phyloP scores from a whole-genome alignment of 495 filamentous ascomycete species.

The Polyplosphaeria fusca region DNA sequence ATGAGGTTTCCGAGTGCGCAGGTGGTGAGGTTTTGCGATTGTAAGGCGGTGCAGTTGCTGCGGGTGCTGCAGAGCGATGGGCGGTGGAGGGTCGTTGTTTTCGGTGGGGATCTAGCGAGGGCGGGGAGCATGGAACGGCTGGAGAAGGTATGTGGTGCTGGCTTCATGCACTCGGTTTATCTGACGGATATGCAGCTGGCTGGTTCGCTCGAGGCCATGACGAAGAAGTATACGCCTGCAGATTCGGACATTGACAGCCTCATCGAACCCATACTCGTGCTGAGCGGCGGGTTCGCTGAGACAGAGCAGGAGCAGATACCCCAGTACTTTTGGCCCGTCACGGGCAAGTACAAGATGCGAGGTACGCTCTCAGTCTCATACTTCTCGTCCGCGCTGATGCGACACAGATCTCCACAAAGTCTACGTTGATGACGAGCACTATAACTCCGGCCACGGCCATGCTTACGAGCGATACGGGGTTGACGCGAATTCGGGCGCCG shows the following conservation, averaged over 20 bases:
- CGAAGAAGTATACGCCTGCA: constrained; percentile 47
- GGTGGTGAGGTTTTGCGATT: constrained; percentile 58
- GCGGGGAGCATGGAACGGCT: constrained; percentile 27
- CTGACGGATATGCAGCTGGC: constrained; percentile 27
- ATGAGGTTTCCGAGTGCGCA: constrained; percentile 57
- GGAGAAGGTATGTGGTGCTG: constrained; percentile 13
- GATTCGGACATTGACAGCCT: constrained; percentile 53
- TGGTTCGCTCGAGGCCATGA: constrained; percentile 42
- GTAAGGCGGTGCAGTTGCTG: constrained; percentile 53
- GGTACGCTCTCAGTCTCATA: too few species aligned
- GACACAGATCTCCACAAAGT: constrained; percentile 63
- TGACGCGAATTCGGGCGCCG: constrained; percentile 50
- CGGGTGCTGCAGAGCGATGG: constrained; percentile 53
- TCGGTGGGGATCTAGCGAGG: constrained; percentile 52
- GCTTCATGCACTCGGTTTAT: neutral
- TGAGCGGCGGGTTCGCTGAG: constrained; percentile 51
- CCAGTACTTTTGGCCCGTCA: constrained; percentile 55
- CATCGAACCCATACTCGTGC: constrained; percentile 59
- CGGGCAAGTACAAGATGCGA: constrained; percentile 58
- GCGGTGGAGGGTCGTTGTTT: constrained; percentile 59
- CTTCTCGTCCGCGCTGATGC: too few species aligned
- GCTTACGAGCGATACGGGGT: constrained; percentile 62
- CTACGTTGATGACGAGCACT: constrained; percentile 65
- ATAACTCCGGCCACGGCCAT: constrained; percentile 62
- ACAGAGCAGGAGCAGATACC: constrained; percentile 61